Evolutionary conservation across 345 rosid species (phyloP), one percentile per base, ranked within the genome.

Genomic region (Salix viminalis): DNA sequence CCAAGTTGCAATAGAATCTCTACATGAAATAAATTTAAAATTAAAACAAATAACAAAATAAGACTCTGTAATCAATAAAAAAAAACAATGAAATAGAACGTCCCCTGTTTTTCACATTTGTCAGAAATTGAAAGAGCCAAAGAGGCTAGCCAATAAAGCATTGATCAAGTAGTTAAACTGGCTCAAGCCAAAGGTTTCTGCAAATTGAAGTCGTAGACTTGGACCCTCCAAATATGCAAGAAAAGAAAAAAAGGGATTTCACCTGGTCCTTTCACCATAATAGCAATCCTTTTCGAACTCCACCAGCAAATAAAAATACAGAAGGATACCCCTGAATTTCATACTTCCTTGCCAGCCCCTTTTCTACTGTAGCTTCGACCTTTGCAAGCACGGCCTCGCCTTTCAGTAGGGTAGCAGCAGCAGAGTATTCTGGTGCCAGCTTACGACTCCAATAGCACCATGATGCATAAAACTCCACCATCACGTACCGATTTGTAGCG

Each of bases 401-500:
- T 70, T 88, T 85, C 15, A 86, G 48, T 79, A 76, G 79, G 52
- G 89, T 81, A 14, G 91, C 87, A 0, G 90, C 86, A 28, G 89
- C 88, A 6, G 82, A 88, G 54, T 83, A 88, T 60, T 83, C 85
- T 12, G 88, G 91, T 0, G 84, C 78, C 24, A 86, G 70, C 64
- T 62, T 42, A 46, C 16, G 52, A 46, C 18, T 83, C 74, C 83
- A 80, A 34, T 82, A 80, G 71, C 91, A 88, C 91, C 91, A 88
- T 1, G 88, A 82, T 21, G 87, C 88, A 65, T 86, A 85, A 67
- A 86, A 88, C 56, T 86, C 77, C 42, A 86, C 89, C 85, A 87
- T 67, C 61, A 83, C 84, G 70, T 81, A 76, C 71, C 77, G 77
- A 23, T 84, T 76, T 72, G 73, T 81, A 39, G 62, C 50, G 10